phyloP scores from a whole-genome alignment of 2,329 filamentous ascomycete species.

The Colletotrichum sp. region DNA sequence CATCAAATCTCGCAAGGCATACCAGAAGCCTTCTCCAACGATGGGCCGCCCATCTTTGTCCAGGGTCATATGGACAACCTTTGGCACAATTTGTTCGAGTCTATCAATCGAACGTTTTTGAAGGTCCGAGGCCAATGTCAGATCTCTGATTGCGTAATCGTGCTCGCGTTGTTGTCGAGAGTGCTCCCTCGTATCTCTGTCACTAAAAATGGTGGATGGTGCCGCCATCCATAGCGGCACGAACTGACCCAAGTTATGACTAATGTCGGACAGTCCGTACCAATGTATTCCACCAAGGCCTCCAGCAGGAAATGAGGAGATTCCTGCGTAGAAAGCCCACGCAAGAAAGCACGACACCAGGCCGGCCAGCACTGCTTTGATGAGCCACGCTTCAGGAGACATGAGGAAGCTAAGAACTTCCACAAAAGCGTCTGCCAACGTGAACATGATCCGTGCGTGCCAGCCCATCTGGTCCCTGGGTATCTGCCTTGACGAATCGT shows the following conservation, averaged over 20 bases:
- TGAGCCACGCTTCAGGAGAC: neutral
- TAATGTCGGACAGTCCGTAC: slow-evolving; percentile 27
- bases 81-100: slow-evolving; percentile 58
- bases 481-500: neutral
- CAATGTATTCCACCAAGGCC: slow-evolving; percentile 20
- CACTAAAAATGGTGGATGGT: slow-evolving; percentile 8
- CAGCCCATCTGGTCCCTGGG: neutral
- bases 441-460: neutral
- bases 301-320: neutral
- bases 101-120: slow-evolving; percentile 44
- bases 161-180: slow-evolving; percentile 24
- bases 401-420: neutral
- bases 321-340: neutral
- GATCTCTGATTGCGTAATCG: slow-evolving; percentile 31
- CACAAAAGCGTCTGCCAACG: neutral
- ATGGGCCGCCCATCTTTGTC: slow-evolving; percentile 55
- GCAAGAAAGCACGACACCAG: neutral
- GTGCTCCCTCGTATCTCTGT: slow-evolving; percentile 9
- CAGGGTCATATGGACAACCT: slow-evolving; percentile 59
- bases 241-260: slow-evolving; percentile 30
- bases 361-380: neutral
- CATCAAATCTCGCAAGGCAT: slow-evolving; percentile 63
- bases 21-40: slow-evolving; percentile 68
- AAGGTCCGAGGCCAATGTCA: slow-evolving; percentile 34
- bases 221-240: slow-evolving; percentile 25